A percentile compares a stretch with the other conserved stretches of the same genome.
Conservation (phyloP, 2,329 filamentous ascomycete species). For the Trichoderma hamatum region DNA sequence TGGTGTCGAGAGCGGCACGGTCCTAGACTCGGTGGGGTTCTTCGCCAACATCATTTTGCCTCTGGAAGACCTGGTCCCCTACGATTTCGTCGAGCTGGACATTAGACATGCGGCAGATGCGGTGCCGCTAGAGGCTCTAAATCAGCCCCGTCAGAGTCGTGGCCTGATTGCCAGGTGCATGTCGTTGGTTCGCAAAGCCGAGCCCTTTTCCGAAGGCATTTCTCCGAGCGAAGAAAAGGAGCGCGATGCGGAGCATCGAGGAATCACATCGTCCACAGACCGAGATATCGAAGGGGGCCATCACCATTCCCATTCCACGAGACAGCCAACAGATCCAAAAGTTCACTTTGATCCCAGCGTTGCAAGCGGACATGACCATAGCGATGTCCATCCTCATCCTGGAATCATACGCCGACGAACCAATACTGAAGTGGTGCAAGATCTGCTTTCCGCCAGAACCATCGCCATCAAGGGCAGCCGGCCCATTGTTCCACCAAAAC, state of each 20-base stretch:
- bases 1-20: slow-evolving; percentile 60
- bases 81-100: slow-evolving; percentile 52
- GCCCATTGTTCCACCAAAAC: slow-evolving; percentile 52
- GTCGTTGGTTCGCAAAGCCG: not conserved
- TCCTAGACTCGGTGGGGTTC: slow-evolving; percentile 60
- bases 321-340: not conserved
- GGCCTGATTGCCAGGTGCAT: not conserved
- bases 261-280: not conserved
- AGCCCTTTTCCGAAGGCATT: not conserved
- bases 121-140: slow-evolving; percentile 11
- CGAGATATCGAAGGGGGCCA: slow-evolving; percentile 3
- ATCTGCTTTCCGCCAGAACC: slow-evolving; percentile 49
- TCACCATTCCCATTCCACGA: not conserved
- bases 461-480: slow-evolving; percentile 43
- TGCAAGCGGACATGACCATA: not conserved
- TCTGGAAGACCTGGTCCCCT: slow-evolving; percentile 52
- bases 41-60: slow-evolving; percentile 64
- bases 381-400: not conserved
- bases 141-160: not conserved
- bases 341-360: slow-evolving; percentile 26
- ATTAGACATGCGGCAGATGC: slow-evolving; percentile 49
- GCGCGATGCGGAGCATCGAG: not conserved
- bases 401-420: slow-evolving; percentile 33
- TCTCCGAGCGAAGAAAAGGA: not conserved
- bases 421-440: slow-evolving; percentile 46